These are phyloP conservation scores for Biscutella laevigata DNA, from an alignment of 441 rosid species.

Conservation along the genomic window DNA sequence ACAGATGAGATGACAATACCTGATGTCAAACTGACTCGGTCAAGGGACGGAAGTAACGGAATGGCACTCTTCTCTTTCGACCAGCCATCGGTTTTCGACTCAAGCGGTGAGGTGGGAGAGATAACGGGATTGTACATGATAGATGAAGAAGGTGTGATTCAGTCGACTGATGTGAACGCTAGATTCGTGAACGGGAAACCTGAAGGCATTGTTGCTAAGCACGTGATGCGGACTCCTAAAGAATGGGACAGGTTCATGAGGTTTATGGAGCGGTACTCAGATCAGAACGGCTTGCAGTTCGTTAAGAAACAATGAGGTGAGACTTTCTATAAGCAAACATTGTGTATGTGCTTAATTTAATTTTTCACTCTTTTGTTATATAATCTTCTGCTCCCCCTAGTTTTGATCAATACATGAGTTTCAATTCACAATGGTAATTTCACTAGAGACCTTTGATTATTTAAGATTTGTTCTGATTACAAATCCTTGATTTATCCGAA, in stretches of 20 bases:
- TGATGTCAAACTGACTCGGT: conserved; percentile 74
- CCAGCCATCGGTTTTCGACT: conserved; percentile 85
- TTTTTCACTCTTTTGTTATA: conserved; percentile 4
- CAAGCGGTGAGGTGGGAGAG: conserved; percentile 80
- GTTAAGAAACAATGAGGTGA: conserved; percentile 52
- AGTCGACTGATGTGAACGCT: conserved; percentile 84
- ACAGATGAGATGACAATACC: conserved; percentile 87
- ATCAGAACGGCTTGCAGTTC: conserved; percentile 73
- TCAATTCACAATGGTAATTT: not conserved
- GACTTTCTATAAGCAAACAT: not conserved
- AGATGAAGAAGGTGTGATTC: conserved; percentile 87
- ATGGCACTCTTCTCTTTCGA: conserved; percentile 72
- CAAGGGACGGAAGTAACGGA: conserved; percentile 82
- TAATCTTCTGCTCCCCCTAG: conserved; percentile 4
- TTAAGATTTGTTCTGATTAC: not conserved
- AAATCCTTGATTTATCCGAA: not conserved
- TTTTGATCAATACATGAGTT: conserved; percentile 12
- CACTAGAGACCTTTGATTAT: not conserved
- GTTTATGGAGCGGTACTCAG: conserved; percentile 90
- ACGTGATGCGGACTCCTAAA: conserved; percentile 62
- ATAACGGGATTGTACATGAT: conserved; percentile 94
- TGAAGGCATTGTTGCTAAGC: conserved; percentile 72
- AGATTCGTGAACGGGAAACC: conserved; percentile 89
- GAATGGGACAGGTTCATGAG: conserved; percentile 98
- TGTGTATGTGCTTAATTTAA: not conserved